Evolutionary conservation across 441 rosid species (phyloP), one percentile per base, ranked within the genome.

Genomic region (Aleurites moluccanus): DNA sequence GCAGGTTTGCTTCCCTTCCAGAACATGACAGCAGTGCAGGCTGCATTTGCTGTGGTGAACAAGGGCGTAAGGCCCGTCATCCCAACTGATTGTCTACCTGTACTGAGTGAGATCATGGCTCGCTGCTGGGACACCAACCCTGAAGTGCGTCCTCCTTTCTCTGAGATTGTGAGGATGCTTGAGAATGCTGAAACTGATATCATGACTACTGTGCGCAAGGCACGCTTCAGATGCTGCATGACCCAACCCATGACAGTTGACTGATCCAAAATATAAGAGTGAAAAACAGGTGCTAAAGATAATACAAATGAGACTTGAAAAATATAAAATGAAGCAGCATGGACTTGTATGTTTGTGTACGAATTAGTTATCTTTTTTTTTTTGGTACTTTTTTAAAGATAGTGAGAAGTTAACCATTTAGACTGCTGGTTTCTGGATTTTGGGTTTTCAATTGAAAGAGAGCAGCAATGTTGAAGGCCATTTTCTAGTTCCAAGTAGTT

Each of bases 21-120:
- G 83, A 94, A 94, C 89, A 94, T 94, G 98, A 89, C 99, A 0
- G 98, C 99, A 3, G 99, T 94, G 75, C 99, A 92, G 87, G 99
- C 98, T n/a, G 98, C 99, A 25, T 94, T 94, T 86, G 99, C 99
- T 27, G 99, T 94, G 70, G 99, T 94, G 69, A 94, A 92, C 88
- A 86, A 90, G 75, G 92, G 97, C 0, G 98, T 92, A 38, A 85
- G 98, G 76, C 99, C 99, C 20, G 87, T 87, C 21, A 90, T 94
- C 52, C 98, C 99, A 30, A 64, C 79, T 27, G 99, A 94, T 72
- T 92, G 96, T 70, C 93, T 94, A 28, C 96, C 97, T 28, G 90
- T 89, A 65, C 89, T 94, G 73, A 81, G 89, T 7, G 91, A 88
- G 73, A 91, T 94, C 80, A 94, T 94, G 99, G 91, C 92, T 57